These are phyloP conservation scores for Gossypium schwendimanii DNA, from an alignment of 441 rosid genomes.

Conservation along the genomic window DNA sequence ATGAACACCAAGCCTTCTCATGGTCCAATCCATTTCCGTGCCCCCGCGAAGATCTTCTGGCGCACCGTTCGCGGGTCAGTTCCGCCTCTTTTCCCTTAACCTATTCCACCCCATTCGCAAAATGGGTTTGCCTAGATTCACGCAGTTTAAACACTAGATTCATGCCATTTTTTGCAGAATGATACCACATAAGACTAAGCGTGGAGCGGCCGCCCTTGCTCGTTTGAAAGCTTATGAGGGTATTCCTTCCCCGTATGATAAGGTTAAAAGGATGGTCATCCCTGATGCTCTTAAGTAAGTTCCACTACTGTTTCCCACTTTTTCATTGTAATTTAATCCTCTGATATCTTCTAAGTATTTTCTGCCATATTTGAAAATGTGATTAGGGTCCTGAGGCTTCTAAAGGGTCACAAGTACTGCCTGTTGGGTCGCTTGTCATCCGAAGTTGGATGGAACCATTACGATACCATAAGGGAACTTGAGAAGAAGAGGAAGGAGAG, in stretches of 20 bases:
- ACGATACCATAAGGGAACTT: conserved; percentile 76
- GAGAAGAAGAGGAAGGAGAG: conserved; percentile 83
- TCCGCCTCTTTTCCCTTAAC: not conserved
- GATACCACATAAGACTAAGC: conserved; percentile 47
- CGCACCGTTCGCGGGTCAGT: conserved; percentile 57
- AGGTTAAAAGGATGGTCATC: conserved; percentile 40
- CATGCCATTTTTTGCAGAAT: conserved; percentile 20
- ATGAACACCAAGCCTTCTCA: conserved; percentile 76
- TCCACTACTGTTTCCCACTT: not conserved
- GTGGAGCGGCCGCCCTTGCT: conserved; percentile 39
- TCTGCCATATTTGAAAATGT: not conserved
- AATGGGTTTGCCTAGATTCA: not conserved
- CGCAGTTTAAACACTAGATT: not conserved
- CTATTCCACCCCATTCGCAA: not conserved
- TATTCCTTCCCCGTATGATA: conserved; percentile 39
- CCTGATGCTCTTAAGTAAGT: conserved; percentile 48
- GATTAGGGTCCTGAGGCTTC: conserved; percentile 89
- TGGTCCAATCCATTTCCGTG: conserved; percentile 68
- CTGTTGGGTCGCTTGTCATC: conserved; percentile 66
- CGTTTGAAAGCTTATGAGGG: conserved; percentile 44
- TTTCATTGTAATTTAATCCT: not conserved
- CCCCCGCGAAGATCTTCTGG: conserved; percentile 65
- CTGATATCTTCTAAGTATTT: not conserved
- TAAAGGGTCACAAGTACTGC: conserved; percentile 78
- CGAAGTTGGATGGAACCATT: conserved; percentile 87